Base-by-base conservation (phyloP, 116 monocot genomes). In the Papilionanthe hybrid region DNA sequence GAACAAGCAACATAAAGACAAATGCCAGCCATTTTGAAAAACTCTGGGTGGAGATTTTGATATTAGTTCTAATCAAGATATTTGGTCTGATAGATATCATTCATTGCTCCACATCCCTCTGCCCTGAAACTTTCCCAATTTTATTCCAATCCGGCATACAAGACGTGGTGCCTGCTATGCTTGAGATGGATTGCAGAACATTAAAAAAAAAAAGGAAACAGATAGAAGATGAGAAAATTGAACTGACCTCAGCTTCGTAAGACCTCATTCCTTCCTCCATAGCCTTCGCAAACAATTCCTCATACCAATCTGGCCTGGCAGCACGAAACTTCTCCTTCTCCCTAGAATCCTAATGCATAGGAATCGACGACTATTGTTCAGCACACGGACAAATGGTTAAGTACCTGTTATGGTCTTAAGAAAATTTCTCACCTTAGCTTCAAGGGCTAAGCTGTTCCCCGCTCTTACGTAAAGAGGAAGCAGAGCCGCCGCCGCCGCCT, bases 161-260 rank as follows among this genome's bases (percentile, higher is more conserved):
- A 53, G 53, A 15, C 1, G 4, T 53, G 17, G 17, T 4, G 25
- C 25, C 9, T 8, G 7, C 25, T 65, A 65, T 53, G 17, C 53
- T 65, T 8, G 60, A 19, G n/a, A 23, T 7, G 7, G 65, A 22
- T 23, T 60, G 60, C 60, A 60, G 5, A 1, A 0, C 22, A 60
- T 58, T 32, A 32, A 0, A 32, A 32, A 32, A 32, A 37, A 6
- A 60, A 60, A 65, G 25, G 2, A 11, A 65, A 65, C 25, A 11
- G 11, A 27, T 10, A 65, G 37, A 57, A 42, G 53, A 53, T 28
- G 53, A 15, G 10, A n/a, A 11, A 1, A 23, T 23, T 65, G 65
- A 27, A 18, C 78, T 60, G 19, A 94, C 94, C 90, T 90, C 83
- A 72, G 85, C 84, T 78, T 94, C 94, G 60, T 94, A 94, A 7